Evolutionary conservation across 305 asterid species (phyloP).

Genomic region (Rubia peregrina): DNA sequence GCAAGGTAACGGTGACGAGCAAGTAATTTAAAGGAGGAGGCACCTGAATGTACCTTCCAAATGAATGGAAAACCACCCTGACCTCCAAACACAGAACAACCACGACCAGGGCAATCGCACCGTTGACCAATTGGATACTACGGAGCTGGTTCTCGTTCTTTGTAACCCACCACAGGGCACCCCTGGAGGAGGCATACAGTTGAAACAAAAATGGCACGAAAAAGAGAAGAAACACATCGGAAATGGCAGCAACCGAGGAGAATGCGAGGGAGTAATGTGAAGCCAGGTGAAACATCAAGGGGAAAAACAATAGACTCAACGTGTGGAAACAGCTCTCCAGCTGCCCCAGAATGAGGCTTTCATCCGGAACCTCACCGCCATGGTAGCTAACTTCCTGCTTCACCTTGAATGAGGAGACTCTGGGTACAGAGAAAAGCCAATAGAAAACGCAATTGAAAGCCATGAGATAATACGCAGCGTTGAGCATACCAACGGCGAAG

Average conservation of each 20-base stretch:
- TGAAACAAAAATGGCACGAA: conserved; percentile 78
- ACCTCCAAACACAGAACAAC: conserved; percentile 84
- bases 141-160: conserved; percentile 73
- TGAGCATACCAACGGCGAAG: conserved; percentile 79
- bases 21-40: conserved; percentile 85
- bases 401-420: conserved; percentile 68
- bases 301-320: conserved; percentile 63
- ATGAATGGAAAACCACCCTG: conserved; percentile 94
- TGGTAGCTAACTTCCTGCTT: conserved; percentile 70
- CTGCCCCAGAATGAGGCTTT: conserved; percentile 68
- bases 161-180: conserved; percentile 97
- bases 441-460: conserved; percentile 76
- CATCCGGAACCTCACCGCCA: conserved; percentile 79
- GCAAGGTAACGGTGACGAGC: conserved; percentile 79
- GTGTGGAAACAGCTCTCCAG: conserved; percentile 92
- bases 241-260: conserved; percentile 57
- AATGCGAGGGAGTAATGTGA: conserved; percentile 67
- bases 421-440: conserved; percentile 90
- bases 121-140: conserved; percentile 76
- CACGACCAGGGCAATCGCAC: conserved; percentile 68
- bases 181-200: conserved; percentile 87
- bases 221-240: conserved; percentile 84
- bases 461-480: conserved; percentile 90
- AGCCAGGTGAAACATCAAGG: conserved; percentile 62
- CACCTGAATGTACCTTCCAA: conserved; percentile 93